Conservation (phyloP, 2,329 filamentous ascomycete genomes). For the Microdochium trichocladiopsis region DNA sequence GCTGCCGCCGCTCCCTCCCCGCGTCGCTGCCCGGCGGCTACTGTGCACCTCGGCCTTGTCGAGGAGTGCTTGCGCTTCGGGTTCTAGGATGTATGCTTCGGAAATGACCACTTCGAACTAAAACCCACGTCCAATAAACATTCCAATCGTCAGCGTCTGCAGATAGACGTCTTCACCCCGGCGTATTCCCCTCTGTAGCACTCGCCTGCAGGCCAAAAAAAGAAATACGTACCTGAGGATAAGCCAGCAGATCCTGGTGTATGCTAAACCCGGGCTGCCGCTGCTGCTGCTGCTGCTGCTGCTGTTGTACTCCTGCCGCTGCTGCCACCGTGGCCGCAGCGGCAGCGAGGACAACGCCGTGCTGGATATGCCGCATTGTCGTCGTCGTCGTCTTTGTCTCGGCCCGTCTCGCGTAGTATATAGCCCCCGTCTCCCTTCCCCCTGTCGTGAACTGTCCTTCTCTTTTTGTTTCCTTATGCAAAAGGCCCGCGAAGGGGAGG, state of each 20-base stretch:
- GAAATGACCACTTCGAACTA: constrained; percentile 79
- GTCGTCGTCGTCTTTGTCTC: neutral
- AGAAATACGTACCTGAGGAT: constrained; percentile 62
- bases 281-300: constrained; percentile 8
- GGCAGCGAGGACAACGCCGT: constrained; percentile 32
- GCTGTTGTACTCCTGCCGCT: constrained; percentile 18
- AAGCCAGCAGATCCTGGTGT: constrained; percentile 79
- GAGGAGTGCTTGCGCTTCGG: constrained; percentile 59
- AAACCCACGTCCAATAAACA: neutral
- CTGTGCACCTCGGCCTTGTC: constrained; percentile 32
- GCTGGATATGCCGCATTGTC: constrained; percentile 41
- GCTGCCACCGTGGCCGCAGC: neutral
- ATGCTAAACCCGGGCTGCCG: constrained; percentile 66
- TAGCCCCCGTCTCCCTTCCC: too few species aligned
- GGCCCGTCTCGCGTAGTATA: too few species aligned
- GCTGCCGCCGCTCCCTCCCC: constrained; percentile 15
- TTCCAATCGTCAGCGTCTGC: too few species aligned
- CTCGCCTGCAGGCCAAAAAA: too few species aligned
- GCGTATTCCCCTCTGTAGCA: too few species aligned
- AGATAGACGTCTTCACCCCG: constrained; percentile 2
- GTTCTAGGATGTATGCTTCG: constrained; percentile 63
- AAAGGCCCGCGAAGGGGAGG: too few species aligned
- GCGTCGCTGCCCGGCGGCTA: constrained; percentile 14
- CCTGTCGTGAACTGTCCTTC: too few species aligned
- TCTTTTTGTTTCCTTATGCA: too few species aligned